Conservation (phyloP, 208 protist species). For the Jaenimonas drosophilae region DNA sequence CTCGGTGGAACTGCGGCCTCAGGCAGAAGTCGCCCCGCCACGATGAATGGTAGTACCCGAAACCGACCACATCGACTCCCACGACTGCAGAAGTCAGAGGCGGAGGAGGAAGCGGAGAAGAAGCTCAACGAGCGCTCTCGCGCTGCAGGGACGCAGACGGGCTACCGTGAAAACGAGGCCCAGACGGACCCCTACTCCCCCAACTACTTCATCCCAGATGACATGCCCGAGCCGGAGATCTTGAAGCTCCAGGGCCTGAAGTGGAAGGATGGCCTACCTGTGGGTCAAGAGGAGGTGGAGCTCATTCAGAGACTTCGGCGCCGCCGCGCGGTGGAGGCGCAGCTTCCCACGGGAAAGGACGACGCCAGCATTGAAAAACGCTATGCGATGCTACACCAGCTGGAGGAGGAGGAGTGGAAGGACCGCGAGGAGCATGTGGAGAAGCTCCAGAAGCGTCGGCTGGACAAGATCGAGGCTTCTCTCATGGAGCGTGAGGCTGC, state of each 20-base stretch:
- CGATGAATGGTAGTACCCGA: background rate
- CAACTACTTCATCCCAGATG: slow-evolving; percentile 70
- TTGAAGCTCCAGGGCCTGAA: slow-evolving; percentile 54
- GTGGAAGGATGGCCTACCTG: slow-evolving; percentile 57
- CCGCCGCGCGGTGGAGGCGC: slow-evolving; percentile 64
- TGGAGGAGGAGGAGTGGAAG: slow-evolving; percentile 81
- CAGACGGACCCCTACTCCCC: slow-evolving; percentile 89
- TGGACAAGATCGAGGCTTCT: slow-evolving; percentile 35
- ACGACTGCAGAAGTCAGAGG: slow-evolving; percentile 1
- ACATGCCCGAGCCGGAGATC: slow-evolving; percentile 55
- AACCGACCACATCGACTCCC: background rate
- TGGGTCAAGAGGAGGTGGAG: slow-evolving; percentile 73
- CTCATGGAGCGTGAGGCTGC: slow-evolving; percentile 54
- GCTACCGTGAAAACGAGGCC: slow-evolving; percentile 73
- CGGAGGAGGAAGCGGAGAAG: slow-evolving; percentile 2
- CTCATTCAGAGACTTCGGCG: slow-evolving; percentile 83
- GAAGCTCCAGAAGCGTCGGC: slow-evolving; percentile 62
- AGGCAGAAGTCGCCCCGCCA: background rate
- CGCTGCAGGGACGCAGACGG: slow-evolving; percentile 47
- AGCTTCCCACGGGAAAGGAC: slow-evolving; percentile 40
- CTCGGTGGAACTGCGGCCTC: background rate
- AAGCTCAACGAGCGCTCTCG: slow-evolving; percentile 1
- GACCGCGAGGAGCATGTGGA: slow-evolving; percentile 74
- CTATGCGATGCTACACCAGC: slow-evolving; percentile 40
- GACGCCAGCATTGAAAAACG: slow-evolving; percentile 34